Evolutionary conservation across 495 filamentous ascomycete genomes (phyloP), one percentile per base, ranked within the genome.

Genomic region (Penicillium desertorum): DNA sequence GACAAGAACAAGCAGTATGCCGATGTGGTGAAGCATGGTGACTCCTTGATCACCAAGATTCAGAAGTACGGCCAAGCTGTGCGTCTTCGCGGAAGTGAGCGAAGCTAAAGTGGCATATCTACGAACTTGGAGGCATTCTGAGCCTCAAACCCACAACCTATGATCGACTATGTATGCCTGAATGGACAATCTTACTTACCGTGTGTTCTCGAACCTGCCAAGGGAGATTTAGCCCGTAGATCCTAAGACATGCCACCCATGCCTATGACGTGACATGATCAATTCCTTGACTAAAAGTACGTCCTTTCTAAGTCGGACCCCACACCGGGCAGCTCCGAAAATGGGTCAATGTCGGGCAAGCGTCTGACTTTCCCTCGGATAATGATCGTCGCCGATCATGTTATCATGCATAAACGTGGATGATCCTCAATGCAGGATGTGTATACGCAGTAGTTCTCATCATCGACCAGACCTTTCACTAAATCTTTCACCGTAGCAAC

Each of bases 1-100:
- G 91, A 96, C 72, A 98, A 98, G 84, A 96, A 97, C 80, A 96
- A 95, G 79, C 94, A 98, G 74, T 98, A 98, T 71, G 85, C 92
- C 48, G 94, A 97, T 66, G 90, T 97, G 34, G 91, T 98, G 48
- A 94, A 92, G 79, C 93, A 97, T 66, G 94, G 94, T 27, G 94
- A 98, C 75, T 86, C 93, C 64, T 76, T 98, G 47, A 96, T 98
- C 71, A 98, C 95, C 58, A 98, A 98, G 81, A 79, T 98, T 50
- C 94, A 98, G 77, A 98, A 98, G 78, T 98, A 97, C 68, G 94
- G 94, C 20, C 94, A 98, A 77, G 88, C 93, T 4, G 94, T 98
- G 30, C 81, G 95, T 63, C 81, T 98, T 75, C 83, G 95, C 58
- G 94, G 94, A 23, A 98, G 92, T 71, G 94, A 98, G 78, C 84